Evolutionary conservation across 192 early-diverging fungal species (phyloP).

Genomic region (Jimgerdemannia flammicorona): DNA sequence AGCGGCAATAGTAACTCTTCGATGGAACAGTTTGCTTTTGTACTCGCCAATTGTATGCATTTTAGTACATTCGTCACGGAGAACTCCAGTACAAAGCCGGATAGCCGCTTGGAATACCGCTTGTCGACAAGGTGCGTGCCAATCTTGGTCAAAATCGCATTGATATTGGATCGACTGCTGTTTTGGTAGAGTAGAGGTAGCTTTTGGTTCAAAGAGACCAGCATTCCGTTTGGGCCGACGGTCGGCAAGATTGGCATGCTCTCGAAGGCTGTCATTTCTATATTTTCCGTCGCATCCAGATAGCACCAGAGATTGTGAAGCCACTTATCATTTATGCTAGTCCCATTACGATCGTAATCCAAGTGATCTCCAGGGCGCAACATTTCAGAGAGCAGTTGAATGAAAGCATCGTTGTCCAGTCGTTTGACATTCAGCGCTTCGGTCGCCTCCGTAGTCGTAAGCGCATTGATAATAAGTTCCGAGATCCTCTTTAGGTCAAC

Average conservation of each 20-base stretch:
- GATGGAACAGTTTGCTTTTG: background rate
- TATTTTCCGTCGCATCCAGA: background rate
- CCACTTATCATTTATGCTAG: background rate
- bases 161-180: background rate
- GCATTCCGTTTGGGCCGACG: background rate
- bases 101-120: background rate
- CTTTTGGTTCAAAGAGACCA: background rate
- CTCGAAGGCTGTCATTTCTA: background rate
- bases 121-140: background rate
- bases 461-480: background rate
- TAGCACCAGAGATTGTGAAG: background rate
- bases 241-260: background rate
- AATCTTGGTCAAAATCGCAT: background rate
- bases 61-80: background rate
- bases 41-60: background rate
- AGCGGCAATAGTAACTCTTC: background rate
- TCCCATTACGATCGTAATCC: background rate
- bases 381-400: background rate
- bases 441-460: background rate
- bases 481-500: background rate
- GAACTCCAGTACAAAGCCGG: background rate
- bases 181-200: background rate
- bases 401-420: background rate
- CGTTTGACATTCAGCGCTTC: background rate
- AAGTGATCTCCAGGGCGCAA: background rate